Evolutionary conservation across 164 flowering plant genomes (phyloP).

Genomic region (Paratinospora sagittata): DNA sequence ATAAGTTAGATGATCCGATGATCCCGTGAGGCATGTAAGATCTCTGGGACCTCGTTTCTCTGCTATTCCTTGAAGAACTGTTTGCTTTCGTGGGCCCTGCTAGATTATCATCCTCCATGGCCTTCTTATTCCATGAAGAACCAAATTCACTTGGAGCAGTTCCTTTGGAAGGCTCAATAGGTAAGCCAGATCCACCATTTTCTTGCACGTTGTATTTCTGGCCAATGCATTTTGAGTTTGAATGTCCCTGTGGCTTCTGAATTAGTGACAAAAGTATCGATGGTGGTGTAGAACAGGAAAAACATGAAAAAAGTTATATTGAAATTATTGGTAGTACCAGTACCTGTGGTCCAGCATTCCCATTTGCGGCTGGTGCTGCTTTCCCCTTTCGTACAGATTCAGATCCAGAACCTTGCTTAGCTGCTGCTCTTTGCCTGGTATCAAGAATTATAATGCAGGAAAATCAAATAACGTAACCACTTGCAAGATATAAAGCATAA

Average conservation of each 20-base stretch:
- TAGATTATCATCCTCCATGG: slow-evolving; percentile 21
- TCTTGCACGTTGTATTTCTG: slow-evolving; percentile 31
- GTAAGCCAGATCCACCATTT: slow-evolving; percentile 47
- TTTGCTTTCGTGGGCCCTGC: slow-evolving; percentile 16
- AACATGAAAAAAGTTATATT: slow-evolving; percentile 2
- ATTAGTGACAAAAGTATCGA: slow-evolving; percentile 9
- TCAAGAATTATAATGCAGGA: background rate
- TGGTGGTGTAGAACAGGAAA: background rate
- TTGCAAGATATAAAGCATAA: too few species aligned
- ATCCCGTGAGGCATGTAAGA: slow-evolving; percentile 34
- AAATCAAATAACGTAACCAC: too few species aligned
- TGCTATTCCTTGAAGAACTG: slow-evolving; percentile 26
- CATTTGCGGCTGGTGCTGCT: slow-evolving; percentile 54
- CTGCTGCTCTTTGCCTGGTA: slow-evolving; percentile 50
- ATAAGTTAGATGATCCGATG: slow-evolving; percentile 36
- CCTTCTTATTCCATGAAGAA: slow-evolving; percentile 18
- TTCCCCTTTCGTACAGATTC: slow-evolving; percentile 45
- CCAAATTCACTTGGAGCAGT: slow-evolving; percentile 17
- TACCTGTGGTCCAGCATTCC: slow-evolving; percentile 55
- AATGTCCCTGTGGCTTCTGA: slow-evolving; percentile 45
- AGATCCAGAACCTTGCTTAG: slow-evolving; percentile 32
- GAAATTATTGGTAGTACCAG: slow-evolving; percentile 39
- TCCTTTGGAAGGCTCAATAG: slow-evolving; percentile 46
- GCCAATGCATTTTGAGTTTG: slow-evolving; percentile 50
- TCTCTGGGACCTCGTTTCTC: slow-evolving; percentile 37